phyloP scores from a whole-genome alignment of 2,329 filamentous ascomycete species.

The Emmonsiellopsis sp. region DNA sequence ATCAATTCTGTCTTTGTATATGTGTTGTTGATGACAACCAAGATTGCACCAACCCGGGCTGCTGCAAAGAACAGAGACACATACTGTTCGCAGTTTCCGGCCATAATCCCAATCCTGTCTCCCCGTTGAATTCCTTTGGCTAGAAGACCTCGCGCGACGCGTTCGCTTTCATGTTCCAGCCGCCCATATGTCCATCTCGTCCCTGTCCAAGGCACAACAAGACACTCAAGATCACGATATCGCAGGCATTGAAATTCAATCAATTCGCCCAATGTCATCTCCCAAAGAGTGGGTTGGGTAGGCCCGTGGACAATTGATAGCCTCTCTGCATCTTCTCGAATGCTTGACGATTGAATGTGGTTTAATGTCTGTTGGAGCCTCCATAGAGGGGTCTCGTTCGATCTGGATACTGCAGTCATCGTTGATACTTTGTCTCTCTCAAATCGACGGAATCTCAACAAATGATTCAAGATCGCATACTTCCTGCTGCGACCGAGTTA shows the following conservation, averaged over 20 bases:
- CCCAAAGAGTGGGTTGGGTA: constrained; percentile 57
- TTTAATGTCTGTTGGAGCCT: constrained; percentile 15
- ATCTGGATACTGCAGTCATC: constrained; percentile 6
- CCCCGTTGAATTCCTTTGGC: constrained; percentile 57
- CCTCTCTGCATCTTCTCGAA: constrained; percentile 1
- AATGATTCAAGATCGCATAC: neutral
- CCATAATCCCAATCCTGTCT: constrained; percentile 67
- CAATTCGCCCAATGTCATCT: constrained; percentile 63
- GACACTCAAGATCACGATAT: constrained; percentile 56
- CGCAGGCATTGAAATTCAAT: constrained; percentile 60
- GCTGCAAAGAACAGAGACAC: constrained; percentile 64
- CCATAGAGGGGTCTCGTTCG: constrained; percentile 10
- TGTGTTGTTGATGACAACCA: constrained; percentile 75
- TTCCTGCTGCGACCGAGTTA: neutral
- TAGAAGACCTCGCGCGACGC: constrained; percentile 56
- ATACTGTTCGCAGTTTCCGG: constrained; percentile 49
- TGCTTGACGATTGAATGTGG: constrained; percentile 14
- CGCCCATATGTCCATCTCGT: constrained; percentile 63
- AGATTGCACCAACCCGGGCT: constrained; percentile 54
- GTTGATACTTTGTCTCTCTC: neutral
- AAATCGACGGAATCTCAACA: neutral
- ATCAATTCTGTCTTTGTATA: constrained; percentile 65
- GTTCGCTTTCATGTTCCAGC: constrained; percentile 52
- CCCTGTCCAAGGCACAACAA: constrained; percentile 68
- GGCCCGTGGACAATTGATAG: constrained; percentile 58